phyloP scores from a whole-genome alignment of 495 filamentous ascomycete genomes.

The Tuber borchii region DNA sequence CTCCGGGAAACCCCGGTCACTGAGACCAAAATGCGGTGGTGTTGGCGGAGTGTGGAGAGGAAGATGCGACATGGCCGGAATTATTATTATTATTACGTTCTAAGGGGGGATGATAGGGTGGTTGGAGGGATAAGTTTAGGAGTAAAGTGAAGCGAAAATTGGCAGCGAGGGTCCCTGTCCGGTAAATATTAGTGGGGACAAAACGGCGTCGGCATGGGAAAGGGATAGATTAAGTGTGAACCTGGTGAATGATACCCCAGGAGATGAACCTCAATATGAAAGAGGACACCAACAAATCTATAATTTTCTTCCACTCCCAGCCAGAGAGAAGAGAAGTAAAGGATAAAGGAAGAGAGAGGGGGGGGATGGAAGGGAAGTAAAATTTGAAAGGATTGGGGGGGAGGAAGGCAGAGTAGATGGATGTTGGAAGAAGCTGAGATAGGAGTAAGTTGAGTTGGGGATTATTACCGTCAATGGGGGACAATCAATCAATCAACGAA shows the following conservation, averaged over 20 bases:
- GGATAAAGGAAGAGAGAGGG: neutral
- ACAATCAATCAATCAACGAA: neutral
- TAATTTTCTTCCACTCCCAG: neutral
- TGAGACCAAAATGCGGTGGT: constrained; percentile 26
- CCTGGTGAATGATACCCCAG: constrained; percentile 14
- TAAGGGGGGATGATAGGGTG: constrained; percentile 17
- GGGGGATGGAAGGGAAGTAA: neutral
- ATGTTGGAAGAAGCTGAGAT: neutral
- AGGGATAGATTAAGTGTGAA: constrained; percentile 18
- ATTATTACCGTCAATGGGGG: constrained; percentile 13
- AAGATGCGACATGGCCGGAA: constrained; percentile 32
- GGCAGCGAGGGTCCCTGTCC: constrained; percentile 21
- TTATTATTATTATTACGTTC: constrained; percentile 36
- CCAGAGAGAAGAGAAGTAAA: neutral
- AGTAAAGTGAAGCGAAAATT: constrained; percentile 16
- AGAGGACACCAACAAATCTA: neutral
- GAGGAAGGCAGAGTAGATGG: neutral
- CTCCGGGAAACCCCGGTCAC: constrained; percentile 26
- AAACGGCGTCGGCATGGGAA: constrained; percentile 18
- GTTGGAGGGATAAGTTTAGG: constrained; percentile 12
- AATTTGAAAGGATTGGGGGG: neutral
- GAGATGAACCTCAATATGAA: neutral
- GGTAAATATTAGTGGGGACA: constrained; percentile 26
- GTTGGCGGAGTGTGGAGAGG: constrained; percentile 21
- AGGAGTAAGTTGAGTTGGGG: constrained; percentile 8